Conservation (phyloP, 805 yeast genomes). For the Candida verbasci region DNA sequence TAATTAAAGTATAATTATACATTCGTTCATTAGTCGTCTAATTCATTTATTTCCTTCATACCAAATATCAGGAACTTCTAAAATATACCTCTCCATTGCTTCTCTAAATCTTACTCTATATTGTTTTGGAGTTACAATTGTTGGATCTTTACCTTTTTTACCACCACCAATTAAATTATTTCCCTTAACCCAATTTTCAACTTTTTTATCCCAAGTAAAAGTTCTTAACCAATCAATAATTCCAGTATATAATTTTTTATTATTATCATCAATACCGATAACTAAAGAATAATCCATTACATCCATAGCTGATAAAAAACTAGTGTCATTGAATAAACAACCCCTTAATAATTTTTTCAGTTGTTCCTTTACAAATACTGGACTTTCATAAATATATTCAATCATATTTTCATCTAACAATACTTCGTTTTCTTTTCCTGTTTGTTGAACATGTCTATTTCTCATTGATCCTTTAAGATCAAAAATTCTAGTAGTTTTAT, state of each 20-base stretch:
- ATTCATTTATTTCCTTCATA: conserved; percentile 28
- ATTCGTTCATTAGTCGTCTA: too few relatives aligned
- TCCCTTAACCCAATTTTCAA: conserved; percentile 98
- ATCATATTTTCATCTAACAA: conserved; percentile 96
- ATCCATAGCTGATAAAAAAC: conserved; percentile 92
- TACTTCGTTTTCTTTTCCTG: conserved; percentile 94
- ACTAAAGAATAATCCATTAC: conserved; percentile 98
- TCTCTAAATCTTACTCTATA: conserved; percentile 91
- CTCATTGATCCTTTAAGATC: conserved; percentile 98
- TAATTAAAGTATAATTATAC: too few relatives aligned
- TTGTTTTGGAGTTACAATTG: conserved; percentile 95
- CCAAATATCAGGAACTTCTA: conserved; percentile 88
- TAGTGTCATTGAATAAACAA: conserved; percentile 90
- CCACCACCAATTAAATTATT: conserved; percentile 69
- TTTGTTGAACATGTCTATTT: conserved; percentile 92
- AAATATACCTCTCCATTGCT: conserved; percentile 93
- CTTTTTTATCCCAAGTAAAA: conserved; percentile 97
- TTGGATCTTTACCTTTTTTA: conserved; percentile 89
- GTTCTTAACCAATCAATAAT: conserved; percentile 92
- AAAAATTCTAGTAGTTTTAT: conserved; percentile 78
- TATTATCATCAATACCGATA: conserved; percentile 75
- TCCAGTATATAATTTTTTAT: conserved; percentile 76
- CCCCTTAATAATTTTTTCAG: conserved; percentile 83
- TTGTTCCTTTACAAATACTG: conserved; percentile 88
- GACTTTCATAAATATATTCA: conserved; percentile 94